Conservation (phyloP, 208 protist species). For the Wallacemonas sp. region DNA sequence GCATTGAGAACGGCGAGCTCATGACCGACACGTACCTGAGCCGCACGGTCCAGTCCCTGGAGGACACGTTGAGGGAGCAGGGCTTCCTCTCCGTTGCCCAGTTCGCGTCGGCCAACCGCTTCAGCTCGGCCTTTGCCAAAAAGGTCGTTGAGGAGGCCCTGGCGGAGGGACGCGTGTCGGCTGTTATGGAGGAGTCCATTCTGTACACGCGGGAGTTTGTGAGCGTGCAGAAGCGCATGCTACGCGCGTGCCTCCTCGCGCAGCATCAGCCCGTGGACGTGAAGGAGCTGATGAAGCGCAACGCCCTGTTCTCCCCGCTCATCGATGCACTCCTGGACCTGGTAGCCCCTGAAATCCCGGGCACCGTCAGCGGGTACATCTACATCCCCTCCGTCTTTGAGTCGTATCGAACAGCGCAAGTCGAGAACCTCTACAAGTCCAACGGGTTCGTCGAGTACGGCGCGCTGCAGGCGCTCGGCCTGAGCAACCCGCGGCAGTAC, state of each 20-base stretch:
- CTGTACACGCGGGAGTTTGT: conserved; percentile 83
- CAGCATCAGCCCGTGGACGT: conserved; percentile 58
- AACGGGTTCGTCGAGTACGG: conserved; percentile 80
- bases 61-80: conserved; percentile 57
- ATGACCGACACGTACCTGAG: conserved; percentile 72
- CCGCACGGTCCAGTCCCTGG: conserved; percentile 45
- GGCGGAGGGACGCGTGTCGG: conserved; percentile 31
- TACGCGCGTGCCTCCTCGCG: conserved; percentile 71
- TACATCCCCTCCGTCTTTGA: conserved; percentile 66
- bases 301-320: conserved; percentile 58
- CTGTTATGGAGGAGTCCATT: conserved; percentile 47
- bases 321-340: conserved; percentile 37
- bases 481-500: conserved; percentile 67
- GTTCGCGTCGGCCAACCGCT: conserved; percentile 60
- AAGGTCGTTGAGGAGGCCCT: conserved; percentile 52
- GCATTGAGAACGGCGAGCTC: conserved; percentile 62
- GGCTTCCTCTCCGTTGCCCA: conserved; percentile 63
- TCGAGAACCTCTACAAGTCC: conserved; percentile 76
- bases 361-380: conserved; percentile 46
- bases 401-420: conserved; percentile 35
- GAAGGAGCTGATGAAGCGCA: conserved; percentile 54
- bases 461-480: conserved; percentile 44
- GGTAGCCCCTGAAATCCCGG: conserved; percentile 49
- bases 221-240: conserved; percentile 48
- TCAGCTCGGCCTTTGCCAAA: conserved; percentile 67